Evolutionary conservation across 2,329 filamentous ascomycete genomes (phyloP), one percentile per base, ranked within the genome.

Genomic region (Diaporthe vexans): DNA sequence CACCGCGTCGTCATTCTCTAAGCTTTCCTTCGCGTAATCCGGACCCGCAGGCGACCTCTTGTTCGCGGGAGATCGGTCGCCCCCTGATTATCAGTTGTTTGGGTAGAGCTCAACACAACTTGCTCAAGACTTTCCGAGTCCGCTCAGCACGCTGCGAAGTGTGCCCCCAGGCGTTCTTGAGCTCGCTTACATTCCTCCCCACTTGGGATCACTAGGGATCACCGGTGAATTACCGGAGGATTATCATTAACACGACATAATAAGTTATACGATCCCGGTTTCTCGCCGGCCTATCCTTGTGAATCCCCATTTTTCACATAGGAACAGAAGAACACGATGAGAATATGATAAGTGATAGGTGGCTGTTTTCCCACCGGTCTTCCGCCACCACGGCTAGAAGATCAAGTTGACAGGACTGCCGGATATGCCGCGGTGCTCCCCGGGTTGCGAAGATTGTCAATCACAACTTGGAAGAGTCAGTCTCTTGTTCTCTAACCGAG

Each of bases 161-260:
- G 35, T 1, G 1, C 46, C 29, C 46, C 63, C 63, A 52, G 33
- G n/a, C 63, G 29, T 37, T 67, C 26, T 21, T 21, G 61, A 37
- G 13, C 29, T 67, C 46, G 63, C 29, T 17, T 67, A 26, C 26
- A 48, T 29, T 67, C 11, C 11, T 17, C n/a, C 24, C 26, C n/a
- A 67, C 21, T 13, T 35, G 26, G 11, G 46, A 51, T 56, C 52
- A 56, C 24, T 21, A 21, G 29, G 19, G 56, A 58, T 40, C 63
- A 40, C 37, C 63, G 48, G 48, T 54, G 48, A 68, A 68, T 54
- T 33, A 68, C 63, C 63, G 63, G 48, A 54, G 40, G 63, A 68
- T 68, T 54, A 40, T 68, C 63, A 68, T 68, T 40, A 51, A 40
- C n/a, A n/a, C 33, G 63, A 37, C n/a, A 68, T 26, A 68, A 40